phyloP scores from a whole-genome alignment of 257 asterid genomes.

The Leonotis leonurus region DNA sequence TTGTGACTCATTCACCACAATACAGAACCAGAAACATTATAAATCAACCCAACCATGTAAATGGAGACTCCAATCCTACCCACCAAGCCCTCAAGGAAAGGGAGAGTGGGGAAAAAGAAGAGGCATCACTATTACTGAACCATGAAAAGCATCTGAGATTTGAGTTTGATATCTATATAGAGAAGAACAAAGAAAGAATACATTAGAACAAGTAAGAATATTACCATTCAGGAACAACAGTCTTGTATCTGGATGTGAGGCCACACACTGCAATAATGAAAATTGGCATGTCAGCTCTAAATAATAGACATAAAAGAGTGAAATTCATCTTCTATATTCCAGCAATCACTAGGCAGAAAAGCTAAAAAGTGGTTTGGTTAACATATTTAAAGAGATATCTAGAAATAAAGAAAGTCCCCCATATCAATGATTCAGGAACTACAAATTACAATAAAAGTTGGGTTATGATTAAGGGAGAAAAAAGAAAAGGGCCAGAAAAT shows the following conservation, averaged over 20 bases:
- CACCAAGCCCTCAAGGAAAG: neutral
- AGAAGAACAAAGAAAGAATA: neutral
- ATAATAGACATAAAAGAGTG: neutral
- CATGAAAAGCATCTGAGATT: neutral
- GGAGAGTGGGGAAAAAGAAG: neutral
- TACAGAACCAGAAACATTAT: neutral
- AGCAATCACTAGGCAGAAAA: neutral
- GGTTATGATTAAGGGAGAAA: neutral
- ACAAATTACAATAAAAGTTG: neutral
- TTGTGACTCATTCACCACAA: neutral
- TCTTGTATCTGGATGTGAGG: conserved; percentile 90
- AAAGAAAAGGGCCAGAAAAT: neutral
- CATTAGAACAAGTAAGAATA: neutral
- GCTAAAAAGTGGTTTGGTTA: neutral
- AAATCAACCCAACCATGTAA: neutral
- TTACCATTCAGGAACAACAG: conserved; percentile 80
- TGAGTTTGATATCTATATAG: neutral
- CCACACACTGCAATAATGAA: conserved; percentile 75
- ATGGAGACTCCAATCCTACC: neutral
- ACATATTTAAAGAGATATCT: neutral
- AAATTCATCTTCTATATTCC: neutral
- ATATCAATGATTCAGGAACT: neutral
- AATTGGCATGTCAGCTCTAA: conserved; percentile 13
- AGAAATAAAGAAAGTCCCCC: neutral
- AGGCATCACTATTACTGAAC: neutral